phyloP scores from a whole-genome alignment of 2,329 filamentous ascomycete genomes.

The Botrytis cinerea region DNA sequence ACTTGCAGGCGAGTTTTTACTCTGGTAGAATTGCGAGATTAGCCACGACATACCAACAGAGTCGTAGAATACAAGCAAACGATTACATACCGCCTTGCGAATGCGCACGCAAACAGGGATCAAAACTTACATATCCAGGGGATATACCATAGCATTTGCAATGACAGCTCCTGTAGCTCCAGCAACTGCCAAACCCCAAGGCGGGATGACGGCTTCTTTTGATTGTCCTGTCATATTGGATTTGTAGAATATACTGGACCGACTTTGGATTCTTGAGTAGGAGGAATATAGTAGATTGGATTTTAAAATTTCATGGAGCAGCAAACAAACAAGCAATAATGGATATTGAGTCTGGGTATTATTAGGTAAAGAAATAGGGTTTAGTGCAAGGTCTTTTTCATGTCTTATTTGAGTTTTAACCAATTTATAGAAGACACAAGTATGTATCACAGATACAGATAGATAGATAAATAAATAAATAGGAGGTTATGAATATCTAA shows the following conservation, averaged over 20 bases:
- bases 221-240: conserved; percentile 39
- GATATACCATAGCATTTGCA: conserved; percentile 94
- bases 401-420: neutral
- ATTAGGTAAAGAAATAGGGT: neutral
- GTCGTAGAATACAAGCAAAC: conserved; percentile 16
- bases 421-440: neutral
- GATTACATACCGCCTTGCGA: conserved; percentile 20
- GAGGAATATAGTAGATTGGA: neutral
- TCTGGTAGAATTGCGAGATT: conserved; percentile 49
- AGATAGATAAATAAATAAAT: neutral
- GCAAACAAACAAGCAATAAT: conserved; percentile 15
- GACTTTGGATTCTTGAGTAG: neutral
- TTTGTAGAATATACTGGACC: neutral
- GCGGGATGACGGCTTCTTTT: conserved; percentile 59
- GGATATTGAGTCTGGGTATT: conserved; percentile 5
- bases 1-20: conserved; percentile 97
- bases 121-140: conserved; percentile 82
- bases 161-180: conserved; percentile 91
- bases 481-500: neutral
- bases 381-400: neutral
- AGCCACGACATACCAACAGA: conserved; percentile 16
- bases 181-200: conserved; percentile 91
- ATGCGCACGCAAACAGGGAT: conserved; percentile 13
- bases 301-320: conserved; percentile 4
- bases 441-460: neutral